These are phyloP conservation scores for Neopestalotiopsis sp. DNA, from an alignment of 2,329 filamentous ascomycete genomes.

Conservation along the genomic window DNA sequence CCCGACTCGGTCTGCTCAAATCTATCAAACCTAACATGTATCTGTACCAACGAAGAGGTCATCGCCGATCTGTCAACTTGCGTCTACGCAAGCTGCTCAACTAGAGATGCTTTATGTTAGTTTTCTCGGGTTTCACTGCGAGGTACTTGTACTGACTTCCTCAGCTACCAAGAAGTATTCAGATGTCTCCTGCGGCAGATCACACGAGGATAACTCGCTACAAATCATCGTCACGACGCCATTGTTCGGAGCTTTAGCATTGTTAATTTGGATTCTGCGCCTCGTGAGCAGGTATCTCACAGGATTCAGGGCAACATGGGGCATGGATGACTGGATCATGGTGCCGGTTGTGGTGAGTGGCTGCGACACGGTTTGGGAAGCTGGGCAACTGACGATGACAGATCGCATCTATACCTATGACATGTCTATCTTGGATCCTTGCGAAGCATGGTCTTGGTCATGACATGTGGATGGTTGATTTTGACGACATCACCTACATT, in stretches of 20 bases:
- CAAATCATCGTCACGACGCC: not conserved
- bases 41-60: conserved; percentile 5
- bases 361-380: not conserved
- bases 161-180: conserved; percentile 4
- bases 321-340: conserved; percentile 9
- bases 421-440: not conserved
- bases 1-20: not conserved
- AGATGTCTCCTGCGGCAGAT: not conserved
- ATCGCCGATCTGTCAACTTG: not conserved
- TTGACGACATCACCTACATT: conserved; percentile 7
- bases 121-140: not conserved
- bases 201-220: not conserved
- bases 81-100: conserved; percentile 3
- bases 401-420: not conserved
- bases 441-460: conserved; percentile 7
- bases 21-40: conserved; percentile 2
- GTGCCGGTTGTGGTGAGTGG: not conserved
- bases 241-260: conserved; percentile 3
- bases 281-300: not conserved
- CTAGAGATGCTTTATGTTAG: not conserved
- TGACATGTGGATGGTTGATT: conserved; percentile 11
- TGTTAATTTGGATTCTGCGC: not conserved
- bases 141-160: not conserved
- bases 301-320: not conserved
- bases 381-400: not conserved